A percentile compares a stretch with the other conserved stretches of the same genome.
These are phyloP conservation scores for Russula sp. DNA, from an alignment of 768 basidiomycete species.

Conservation along the genomic window DNA sequence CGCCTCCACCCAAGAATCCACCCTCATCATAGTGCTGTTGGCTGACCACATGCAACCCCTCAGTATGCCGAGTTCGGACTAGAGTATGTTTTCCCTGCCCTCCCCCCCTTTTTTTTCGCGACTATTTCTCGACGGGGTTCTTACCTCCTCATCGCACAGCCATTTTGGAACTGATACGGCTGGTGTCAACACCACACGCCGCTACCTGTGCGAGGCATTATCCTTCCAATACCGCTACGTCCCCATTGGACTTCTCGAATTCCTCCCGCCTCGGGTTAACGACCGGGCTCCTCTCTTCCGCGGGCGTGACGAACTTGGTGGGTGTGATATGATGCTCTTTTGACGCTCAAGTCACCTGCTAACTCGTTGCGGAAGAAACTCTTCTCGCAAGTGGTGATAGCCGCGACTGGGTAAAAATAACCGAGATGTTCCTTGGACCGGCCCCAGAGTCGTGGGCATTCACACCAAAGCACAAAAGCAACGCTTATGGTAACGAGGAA, in stretches of 20 bases:
- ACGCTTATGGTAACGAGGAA: slow-evolving; percentile 53
- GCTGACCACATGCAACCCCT: not conserved
- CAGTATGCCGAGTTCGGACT: slow-evolving; percentile 86
- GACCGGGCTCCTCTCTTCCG: slow-evolving; percentile 84
- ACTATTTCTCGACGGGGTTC: not conserved
- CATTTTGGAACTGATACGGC: slow-evolving; percentile 84
- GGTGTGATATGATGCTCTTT: slow-evolving; percentile 23
- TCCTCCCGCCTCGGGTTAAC: slow-evolving; percentile 73
- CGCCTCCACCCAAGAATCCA: not conserved
- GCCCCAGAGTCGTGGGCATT: slow-evolving; percentile 79
- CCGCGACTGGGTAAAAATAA: slow-evolving; percentile 86
- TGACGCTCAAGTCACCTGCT: slow-evolving; percentile 5
- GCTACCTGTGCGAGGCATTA: slow-evolving; percentile 91
- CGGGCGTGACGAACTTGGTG: slow-evolving; percentile 84
- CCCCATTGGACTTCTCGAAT: slow-evolving; percentile 87
- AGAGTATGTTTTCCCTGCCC: slow-evolving; percentile 37
- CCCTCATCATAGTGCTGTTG: not conserved
- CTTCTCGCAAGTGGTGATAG: slow-evolving; percentile 73
- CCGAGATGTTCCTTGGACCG: slow-evolving; percentile 91
- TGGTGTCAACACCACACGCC: slow-evolving; percentile 83
- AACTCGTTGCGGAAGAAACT: slow-evolving; percentile 48
- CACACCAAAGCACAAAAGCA: slow-evolving; percentile 92
- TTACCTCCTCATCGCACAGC: slow-evolving; percentile 31
- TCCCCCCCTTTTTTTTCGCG: slow-evolving; percentile 2
- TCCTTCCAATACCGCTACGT: slow-evolving; percentile 97